Evolutionary conservation across 1,284 basidiomycete genomes (phyloP), one percentile per base, ranked within the genome.

Genomic region (Porodaedalea pini): DNA sequence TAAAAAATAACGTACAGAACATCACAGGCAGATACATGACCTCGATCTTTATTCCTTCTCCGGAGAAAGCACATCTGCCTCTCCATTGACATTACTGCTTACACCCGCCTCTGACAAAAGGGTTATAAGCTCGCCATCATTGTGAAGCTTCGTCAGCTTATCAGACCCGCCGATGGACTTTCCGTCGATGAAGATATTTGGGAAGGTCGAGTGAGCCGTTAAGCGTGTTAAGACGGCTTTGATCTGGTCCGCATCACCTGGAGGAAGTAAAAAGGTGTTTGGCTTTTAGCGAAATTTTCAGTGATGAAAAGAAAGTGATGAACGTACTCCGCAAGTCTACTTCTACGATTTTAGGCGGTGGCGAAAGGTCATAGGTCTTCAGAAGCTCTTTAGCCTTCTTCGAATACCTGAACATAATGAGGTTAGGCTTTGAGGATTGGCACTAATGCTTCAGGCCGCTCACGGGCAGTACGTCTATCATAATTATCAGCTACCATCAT

Each of bases 161-260:
- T 90, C 89, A 2, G 80, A 85, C 15, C 90, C 90, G 8, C 91
- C 91, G 3, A 92, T 75, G 1, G 84, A 83, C 32, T 74, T 74
- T 6, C 87, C 86, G 43, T 77, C 74, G 6, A 92, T 66, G 41
- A 93, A 66, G 56, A 89, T 72, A 62, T 92, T 92, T 0, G 91
- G 90, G 67, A 90, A 90, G 0, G 90, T 92, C 4, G 75, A 69
- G 27, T 78, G 84, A 1, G 71, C 69, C 0, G 90, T 92, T 29
- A 91, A 70, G 25, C 89, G 82, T 4, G 74, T 75, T 45, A 93
- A 73, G 23, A 92, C 71, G 3, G 73, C 69, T 67, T 92, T 90
- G 63, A 93, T 76, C 40, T 82, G 73, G 5, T 74, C 72, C 0
- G 77, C 73, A 65, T 93, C 91, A 62, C 78, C 82, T 86, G 60